Conservation (phyloP, 129 eudicot species). For the Gnaphalium uliginosum region DNA sequence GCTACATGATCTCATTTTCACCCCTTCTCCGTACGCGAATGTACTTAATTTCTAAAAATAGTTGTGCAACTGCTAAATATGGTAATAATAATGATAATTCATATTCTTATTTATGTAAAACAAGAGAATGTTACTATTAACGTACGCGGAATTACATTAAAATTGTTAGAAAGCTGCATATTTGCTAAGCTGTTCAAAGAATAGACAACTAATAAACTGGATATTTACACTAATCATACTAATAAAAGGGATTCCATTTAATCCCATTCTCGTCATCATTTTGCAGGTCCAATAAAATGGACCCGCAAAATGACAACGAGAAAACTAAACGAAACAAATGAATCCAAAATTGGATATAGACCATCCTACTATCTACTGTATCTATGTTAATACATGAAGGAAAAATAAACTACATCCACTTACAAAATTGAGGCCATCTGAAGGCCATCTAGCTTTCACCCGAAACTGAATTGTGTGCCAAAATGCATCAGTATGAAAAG, state of each 20-base stretch:
- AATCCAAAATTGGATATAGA: constrained; percentile 21
- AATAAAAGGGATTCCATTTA: constrained; percentile 1
- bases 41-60: constrained; percentile 41
- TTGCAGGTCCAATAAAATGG: neutral
- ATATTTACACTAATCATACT: constrained; percentile 30
- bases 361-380: constrained; percentile 18
- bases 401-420: constrained; percentile 31
- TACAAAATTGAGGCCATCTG: constrained; percentile 34
- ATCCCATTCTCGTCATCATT: constrained; percentile 18
- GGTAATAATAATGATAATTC: neutral
- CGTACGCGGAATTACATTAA: constrained; percentile 15
- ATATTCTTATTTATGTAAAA: neutral
- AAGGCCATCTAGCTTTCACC: constrained; percentile 20
- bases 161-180: constrained; percentile 17
- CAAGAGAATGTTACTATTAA: constrained; percentile 14
- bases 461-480: too few species aligned
- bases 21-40: constrained; percentile 46
- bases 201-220: constrained; percentile 22
- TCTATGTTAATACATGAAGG: constrained; percentile 24
- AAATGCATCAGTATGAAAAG: too few species aligned
- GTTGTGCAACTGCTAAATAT: neutral
- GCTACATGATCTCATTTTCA: constrained; percentile 53
- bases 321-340: constrained; percentile 15
- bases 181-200: constrained; percentile 7
- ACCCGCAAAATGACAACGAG: constrained; percentile 19